A percentile compares a stretch with the other conserved stretches of the same genome.
Evolutionary conservation across 345 rosid genomes (phyloP).

Genomic region (Angophora floribunda): DNA sequence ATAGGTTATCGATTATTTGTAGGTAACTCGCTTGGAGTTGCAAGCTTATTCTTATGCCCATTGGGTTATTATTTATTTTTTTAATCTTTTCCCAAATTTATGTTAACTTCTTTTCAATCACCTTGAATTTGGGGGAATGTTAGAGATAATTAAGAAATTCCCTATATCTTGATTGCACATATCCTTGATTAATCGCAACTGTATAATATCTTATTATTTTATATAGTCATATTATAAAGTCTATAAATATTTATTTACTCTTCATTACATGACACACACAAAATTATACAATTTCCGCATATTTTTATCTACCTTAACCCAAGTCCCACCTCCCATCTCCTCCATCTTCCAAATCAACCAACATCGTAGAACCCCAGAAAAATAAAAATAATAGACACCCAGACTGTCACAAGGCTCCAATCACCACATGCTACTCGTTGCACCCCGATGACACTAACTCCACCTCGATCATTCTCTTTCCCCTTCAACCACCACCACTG

Average conservation of each 20-base stretch:
- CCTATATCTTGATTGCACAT: not conserved
- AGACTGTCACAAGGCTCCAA: not conserved
- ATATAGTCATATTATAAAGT: too few relatives aligned
- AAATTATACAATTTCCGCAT: too few relatives aligned
- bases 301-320: too few relatives aligned
- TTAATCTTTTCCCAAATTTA: not conserved
- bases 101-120: not conserved
- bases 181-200: not conserved
- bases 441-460: not conserved
- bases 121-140: not conserved
- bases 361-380: not conserved
- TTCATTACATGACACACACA: too few relatives aligned
- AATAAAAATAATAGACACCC: not conserved
- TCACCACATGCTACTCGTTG: not conserved
- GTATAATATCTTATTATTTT: too few relatives aligned
- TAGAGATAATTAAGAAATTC: not conserved
- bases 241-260: too few relatives aligned
- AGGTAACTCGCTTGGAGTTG: not conserved
- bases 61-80: not conserved
- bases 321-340: too few relatives aligned
- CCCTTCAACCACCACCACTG: conserved; percentile 13
- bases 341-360: not conserved
- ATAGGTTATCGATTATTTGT: not conserved
- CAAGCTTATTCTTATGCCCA: not conserved
- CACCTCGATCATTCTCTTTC: not conserved